phyloP scores from a whole-genome alignment of 2,329 filamentous ascomycete species.

The Samsoniella hepiali region DNA sequence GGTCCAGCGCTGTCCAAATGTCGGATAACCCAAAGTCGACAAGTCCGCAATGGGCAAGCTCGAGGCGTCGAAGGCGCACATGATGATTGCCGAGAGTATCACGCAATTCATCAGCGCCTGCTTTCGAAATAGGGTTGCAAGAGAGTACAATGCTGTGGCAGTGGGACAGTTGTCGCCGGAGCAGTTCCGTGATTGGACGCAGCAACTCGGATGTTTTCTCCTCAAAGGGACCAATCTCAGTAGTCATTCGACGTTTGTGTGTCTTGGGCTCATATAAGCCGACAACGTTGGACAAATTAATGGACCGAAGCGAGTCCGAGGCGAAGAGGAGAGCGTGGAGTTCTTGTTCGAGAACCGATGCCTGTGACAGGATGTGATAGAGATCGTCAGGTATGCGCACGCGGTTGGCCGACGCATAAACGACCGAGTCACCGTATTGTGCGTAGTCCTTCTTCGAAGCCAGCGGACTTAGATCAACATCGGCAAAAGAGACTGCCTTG shows the following conservation, averaged over 20 bases:
- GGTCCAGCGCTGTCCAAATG: slow-evolving; percentile 46
- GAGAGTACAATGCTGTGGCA: slow-evolving; percentile 51
- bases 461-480: slow-evolving; percentile 46
- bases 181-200: slow-evolving; percentile 47
- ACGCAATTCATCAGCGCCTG: slow-evolving; percentile 50
- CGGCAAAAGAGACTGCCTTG: slow-evolving; percentile 53
- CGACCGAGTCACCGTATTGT: slow-evolving; percentile 44
- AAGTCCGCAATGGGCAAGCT: slow-evolving; percentile 50
- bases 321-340: slow-evolving; percentile 54
- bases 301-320: slow-evolving; percentile 52
- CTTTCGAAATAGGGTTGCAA: slow-evolving; percentile 45
- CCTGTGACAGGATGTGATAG: slow-evolving; percentile 45
- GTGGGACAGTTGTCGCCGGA: slow-evolving; percentile 43
- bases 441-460: slow-evolving; percentile 41
- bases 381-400: slow-evolving; percentile 48
- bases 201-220: slow-evolving; percentile 40
- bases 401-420: slow-evolving; percentile 51
- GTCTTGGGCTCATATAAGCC: slow-evolving; percentile 28
- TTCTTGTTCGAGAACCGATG: slow-evolving; percentile 53
- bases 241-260: slow-evolving; percentile 25
- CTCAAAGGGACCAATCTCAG: slow-evolving; percentile 24
- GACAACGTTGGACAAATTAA: slow-evolving; percentile 48
- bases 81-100: slow-evolving; percentile 34
- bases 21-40: slow-evolving; percentile 47
- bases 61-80: slow-evolving; percentile 45